Evolutionary conservation across 208 protist genomes (phyloP).

Genomic region (Leishmania major): DNA sequence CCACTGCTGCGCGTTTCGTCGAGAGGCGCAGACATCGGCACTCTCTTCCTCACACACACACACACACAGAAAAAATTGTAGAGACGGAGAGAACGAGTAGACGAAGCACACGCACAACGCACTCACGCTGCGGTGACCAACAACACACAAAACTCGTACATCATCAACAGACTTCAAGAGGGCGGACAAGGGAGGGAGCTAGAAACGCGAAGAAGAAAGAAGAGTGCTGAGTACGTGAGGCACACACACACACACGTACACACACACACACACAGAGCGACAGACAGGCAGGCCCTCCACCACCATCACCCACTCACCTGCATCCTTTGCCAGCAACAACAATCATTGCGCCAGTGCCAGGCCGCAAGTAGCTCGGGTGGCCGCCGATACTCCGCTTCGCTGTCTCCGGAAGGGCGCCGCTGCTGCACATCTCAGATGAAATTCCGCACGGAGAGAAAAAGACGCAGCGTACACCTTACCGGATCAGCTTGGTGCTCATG

Average conservation of each 20-base stretch:
- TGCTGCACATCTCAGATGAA: background rate
- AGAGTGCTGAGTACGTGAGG: background rate
- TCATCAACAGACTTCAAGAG: background rate
- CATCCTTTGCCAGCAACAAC: background rate
- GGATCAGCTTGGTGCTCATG: slow-evolving; percentile 28
- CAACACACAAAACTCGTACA: background rate
- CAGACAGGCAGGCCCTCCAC: no score
- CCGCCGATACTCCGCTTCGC: background rate
- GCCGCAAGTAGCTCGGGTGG: no score
- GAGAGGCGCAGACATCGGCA: background rate
- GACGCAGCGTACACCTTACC: slow-evolving; percentile 13
- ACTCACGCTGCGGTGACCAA: background rate
- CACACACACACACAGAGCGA: background rate
- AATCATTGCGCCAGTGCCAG: background rate
- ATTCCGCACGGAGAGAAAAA: background rate
- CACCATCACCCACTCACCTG: background rate
- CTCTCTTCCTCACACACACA: background rate
- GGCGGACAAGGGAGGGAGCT: background rate
- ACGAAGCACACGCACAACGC: background rate
- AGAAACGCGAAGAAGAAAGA: background rate
- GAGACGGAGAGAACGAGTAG: background rate
- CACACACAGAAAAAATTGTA: background rate
- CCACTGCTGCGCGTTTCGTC: background rate
- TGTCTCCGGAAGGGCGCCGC: background rate
- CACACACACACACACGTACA: background rate